Percentiles rank a stretch among this genome's conserved stretches.
phyloP scores from a whole-genome alignment of 306 rosid species.

The Quercus dentata region DNA sequence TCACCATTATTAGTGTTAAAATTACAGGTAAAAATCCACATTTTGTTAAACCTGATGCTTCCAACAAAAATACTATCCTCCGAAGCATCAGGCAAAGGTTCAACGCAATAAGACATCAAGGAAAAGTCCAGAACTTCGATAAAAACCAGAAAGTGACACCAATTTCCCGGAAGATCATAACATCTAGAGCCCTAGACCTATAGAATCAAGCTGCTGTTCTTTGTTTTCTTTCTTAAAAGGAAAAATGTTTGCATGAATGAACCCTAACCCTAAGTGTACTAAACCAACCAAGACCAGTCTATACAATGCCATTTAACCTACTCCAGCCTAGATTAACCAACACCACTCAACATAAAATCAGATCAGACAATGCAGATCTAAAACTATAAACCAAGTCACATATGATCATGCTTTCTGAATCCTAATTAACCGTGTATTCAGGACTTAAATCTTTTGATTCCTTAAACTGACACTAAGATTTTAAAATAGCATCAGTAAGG shows the following conservation, averaged over 20 bases:
- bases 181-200: background rate
- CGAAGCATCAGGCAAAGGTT: background rate
- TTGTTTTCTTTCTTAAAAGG: background rate
- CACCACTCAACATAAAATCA: background rate
- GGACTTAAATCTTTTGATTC: background rate
- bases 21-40: background rate
- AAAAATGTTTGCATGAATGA: constrained; percentile 36
- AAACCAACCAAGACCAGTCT: background rate
- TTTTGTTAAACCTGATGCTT: background rate
- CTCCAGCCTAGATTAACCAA: background rate
- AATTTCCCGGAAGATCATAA: constrained; percentile 9
- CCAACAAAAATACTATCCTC: background rate
- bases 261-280: constrained; percentile 67
- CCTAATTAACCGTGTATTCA: background rate
- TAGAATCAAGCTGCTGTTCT: background rate
- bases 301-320: background rate
- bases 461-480: background rate
- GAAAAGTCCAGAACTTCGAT: background rate
- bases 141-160: constrained; percentile 5
- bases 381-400: background rate
- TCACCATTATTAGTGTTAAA: background rate
- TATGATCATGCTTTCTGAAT: constrained; percentile 4
- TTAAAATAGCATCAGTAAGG: background rate
- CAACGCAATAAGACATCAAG: background rate
- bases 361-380: background rate